These are phyloP conservation scores for Uromyces viciae-fabae DNA, from an alignment of 1,284 basidiomycete species.

Conservation along the genomic window DNA sequence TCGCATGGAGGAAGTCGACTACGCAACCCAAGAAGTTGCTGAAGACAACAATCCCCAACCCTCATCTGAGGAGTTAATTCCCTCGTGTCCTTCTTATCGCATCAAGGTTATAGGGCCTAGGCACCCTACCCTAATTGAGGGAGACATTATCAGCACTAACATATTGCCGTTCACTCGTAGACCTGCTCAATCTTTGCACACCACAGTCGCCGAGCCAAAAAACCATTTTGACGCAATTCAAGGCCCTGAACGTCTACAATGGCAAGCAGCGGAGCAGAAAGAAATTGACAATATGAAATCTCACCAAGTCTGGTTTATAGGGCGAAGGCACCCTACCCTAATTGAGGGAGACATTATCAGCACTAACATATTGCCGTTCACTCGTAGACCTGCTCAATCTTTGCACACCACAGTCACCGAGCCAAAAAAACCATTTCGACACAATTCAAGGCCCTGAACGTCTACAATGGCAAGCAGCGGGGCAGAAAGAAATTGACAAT, in stretches of 20 bases:
- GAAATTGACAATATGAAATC: no score
- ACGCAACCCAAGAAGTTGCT: no score
- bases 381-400: background rate
- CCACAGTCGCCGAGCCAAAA: background rate
- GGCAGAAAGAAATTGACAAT: background rate
- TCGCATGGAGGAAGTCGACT: no score
- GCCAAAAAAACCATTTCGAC: no score
- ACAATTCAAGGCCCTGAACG: no score
- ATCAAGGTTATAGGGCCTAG: background rate
- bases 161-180: background rate
- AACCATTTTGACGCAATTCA: no score
- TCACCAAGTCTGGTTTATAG: no score
- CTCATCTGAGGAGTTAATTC: no score
- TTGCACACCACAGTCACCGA: background rate
- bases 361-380: background rate
- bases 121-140: slow-evolving; percentile 1
- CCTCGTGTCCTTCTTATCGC: no score
- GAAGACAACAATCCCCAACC: no score
- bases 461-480: background rate
- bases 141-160: background rate
- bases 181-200: background rate
- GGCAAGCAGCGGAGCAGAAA: no score
- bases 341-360: background rate
- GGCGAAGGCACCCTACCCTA: background rate
- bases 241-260: no score